phyloP scores from a whole-genome alignment of 306 rosid genomes.

The Comarum palustre region DNA sequence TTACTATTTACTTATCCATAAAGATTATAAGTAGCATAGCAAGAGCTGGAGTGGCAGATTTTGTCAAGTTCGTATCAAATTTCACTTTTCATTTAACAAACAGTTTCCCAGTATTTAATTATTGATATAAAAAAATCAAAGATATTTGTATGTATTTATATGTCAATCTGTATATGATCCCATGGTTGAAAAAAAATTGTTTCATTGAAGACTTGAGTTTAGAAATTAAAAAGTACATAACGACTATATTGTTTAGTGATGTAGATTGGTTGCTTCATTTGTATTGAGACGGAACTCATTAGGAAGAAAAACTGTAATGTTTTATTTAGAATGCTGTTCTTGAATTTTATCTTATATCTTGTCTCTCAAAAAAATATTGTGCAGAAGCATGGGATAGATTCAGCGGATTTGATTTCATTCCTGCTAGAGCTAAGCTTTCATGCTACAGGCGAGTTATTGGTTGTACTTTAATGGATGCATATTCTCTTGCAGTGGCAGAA shows the following conservation, averaged over 20 bases:
- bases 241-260: constrained; percentile 6
- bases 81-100: background rate
- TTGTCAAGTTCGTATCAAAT: background rate
- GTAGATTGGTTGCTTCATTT: background rate
- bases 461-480: constrained; percentile 18
- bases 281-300: background rate
- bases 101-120: background rate
- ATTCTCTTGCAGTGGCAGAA: constrained; percentile 16
- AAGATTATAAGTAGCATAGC: too few species aligned
- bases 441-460: constrained; percentile 80
- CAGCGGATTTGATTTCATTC: constrained; percentile 83
- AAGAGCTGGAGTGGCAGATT: background rate
- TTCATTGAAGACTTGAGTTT: background rate
- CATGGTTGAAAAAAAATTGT: background rate
- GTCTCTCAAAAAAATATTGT: constrained; percentile 7
- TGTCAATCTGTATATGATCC: background rate
- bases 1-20: too few species aligned
- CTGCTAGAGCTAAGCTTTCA: constrained; percentile 97
- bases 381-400: constrained; percentile 85
- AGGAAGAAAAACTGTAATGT: constrained; percentile 9
- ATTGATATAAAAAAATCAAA: background rate
- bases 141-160: background rate
- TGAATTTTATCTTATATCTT: constrained; percentile 18
- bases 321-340: constrained; percentile 15
- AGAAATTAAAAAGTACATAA: background rate